Base-by-base conservation (phyloP, 768 basidiomycete species). In the Suillus lakei region DNA sequence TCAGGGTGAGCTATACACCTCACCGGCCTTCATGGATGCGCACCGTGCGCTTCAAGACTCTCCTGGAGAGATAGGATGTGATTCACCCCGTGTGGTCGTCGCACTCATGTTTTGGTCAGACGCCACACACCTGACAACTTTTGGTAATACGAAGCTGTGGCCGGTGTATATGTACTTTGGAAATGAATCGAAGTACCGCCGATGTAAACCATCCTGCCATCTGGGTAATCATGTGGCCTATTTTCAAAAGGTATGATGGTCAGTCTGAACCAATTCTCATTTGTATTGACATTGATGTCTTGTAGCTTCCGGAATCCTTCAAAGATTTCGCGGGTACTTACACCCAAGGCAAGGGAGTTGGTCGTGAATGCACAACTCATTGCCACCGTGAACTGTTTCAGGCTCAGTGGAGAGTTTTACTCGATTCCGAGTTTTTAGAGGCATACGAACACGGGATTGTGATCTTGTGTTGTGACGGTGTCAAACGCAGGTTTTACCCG, bases 101-200 rank as follows among this genome's bases (percentile, higher is more conserved):
- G 64, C 59, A 0, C 54, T 70, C 15, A 67, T 72, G 63, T 65
- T 71, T 28, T 70, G 65, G 63, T 74, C 73, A 0, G 73, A 74
- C 38, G 53, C 68, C 1, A 73, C 70, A 12, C 72, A 71, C 30
- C 44, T 73, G 10, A 64, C 70, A 3, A 50, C 69, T 5, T 73
- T 74, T 34, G 71, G 73, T 0, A 62, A 68, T 10, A 60, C 68
- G 6, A 65, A 69, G 53, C 59, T 71, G 0, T 74, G 73, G 73
- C 73, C 71, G 9, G 30, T 69, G 1, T 74, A 74, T 55, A 23
- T 63, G 18, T 69, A 64, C 44, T 67, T 73, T 46, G 72, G 71
- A 0, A 73, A 73, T 41, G 63, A 70, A 36, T 67, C 58, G 16
- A 74, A 74, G 43, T 72, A 69, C 34, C 66, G 69, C 23, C 68